Base-by-base conservation (phyloP, 2,329 filamentous ascomycete species). In the Colletotrichum tamarilloi region DNA sequence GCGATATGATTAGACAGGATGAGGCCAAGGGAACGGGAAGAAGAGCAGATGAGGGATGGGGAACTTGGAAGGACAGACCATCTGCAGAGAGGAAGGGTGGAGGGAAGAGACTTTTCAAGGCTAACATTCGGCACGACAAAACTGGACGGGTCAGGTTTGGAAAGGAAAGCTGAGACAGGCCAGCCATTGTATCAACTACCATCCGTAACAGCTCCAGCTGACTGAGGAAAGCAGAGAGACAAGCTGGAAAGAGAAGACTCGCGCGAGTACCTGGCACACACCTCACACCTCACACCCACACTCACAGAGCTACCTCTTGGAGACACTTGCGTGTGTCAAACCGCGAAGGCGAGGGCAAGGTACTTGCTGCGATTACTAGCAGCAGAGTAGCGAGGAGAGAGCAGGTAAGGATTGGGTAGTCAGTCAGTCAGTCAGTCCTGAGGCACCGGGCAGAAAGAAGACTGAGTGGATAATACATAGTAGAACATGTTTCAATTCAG, bases 401-500 rank as follows among this genome's bases (percentile, higher is more conserved):
- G 28, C 46, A 24, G 28, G 60, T 56, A 65, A 60, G 55, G 55
- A 57, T 60, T 65, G 60, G 67, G 65, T 55, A 60, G 55, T 42
- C 38, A 42, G 16, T 68, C 64, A 42, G 6, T 42, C 38, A 60
- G 55, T 42, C 16, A 42, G 16, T 68, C 64, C 63, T 70, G 56
- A 62, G 49, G 60, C 55, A 55, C 70, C 60, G 32, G 55, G n/a
- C 60, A 69, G 62, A 49, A 49, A 56, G 60, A 56, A 69, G 56
- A 59, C 53, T 53, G 26, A 53, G 60, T 73, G 67, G 67, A 55
- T 22, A 55, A 22, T 73, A 60, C 60, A 55, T 5, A 55, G n/a
- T 73, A 70, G 59, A 70, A 64, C 60, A 73, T 73, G 67, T 73
- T 73, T 73, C 67, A 70, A 70, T 70, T 60, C 59, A 63, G 67